Percentiles rank a stretch among this genome's conserved stretches.
Evolutionary conservation across 208 protist genomes (phyloP).

Genomic region (Acanthamoeba quina): DNA sequence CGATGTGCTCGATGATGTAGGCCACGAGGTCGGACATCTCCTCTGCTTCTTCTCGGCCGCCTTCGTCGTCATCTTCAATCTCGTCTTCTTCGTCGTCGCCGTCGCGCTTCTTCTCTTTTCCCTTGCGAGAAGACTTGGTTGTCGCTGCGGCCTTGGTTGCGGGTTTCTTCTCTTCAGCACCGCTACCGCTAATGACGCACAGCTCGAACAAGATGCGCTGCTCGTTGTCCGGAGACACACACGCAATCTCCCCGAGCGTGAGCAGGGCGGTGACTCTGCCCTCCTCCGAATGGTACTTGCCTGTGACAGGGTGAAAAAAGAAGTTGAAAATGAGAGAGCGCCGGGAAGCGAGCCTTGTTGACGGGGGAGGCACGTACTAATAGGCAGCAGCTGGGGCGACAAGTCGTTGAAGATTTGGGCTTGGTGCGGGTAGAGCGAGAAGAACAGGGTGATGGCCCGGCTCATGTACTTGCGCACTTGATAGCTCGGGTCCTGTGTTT

Average conservation of each 20-base stretch:
- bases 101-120: background rate
- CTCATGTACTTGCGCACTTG: constrained; percentile 73
- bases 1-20: constrained; percentile 67
- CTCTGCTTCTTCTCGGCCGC: background rate
- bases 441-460: constrained; percentile 66
- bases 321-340: background rate
- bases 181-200: constrained; percentile 33
- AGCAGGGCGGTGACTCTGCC: constrained; percentile 47
- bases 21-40: constrained; percentile 32
- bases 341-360: too few relatives aligned
- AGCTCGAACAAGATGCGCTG: constrained; percentile 68
- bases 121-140: background rate
- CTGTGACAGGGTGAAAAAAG: background rate
- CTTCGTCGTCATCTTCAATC: background rate
- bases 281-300: constrained; percentile 57
- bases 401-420: constrained; percentile 58
- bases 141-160: background rate
- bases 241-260: constrained; percentile 63
- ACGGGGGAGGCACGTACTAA: background rate
- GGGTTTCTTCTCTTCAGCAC: too few relatives aligned
- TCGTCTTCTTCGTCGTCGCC: background rate
- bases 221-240: constrained; percentile 55
- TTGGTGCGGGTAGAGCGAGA: constrained; percentile 31
- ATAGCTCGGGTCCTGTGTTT: constrained; percentile 29
- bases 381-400: constrained; percentile 19